Conservation (phyloP, 768 basidiomycete genomes). For the Lentinula lateritia region DNA sequence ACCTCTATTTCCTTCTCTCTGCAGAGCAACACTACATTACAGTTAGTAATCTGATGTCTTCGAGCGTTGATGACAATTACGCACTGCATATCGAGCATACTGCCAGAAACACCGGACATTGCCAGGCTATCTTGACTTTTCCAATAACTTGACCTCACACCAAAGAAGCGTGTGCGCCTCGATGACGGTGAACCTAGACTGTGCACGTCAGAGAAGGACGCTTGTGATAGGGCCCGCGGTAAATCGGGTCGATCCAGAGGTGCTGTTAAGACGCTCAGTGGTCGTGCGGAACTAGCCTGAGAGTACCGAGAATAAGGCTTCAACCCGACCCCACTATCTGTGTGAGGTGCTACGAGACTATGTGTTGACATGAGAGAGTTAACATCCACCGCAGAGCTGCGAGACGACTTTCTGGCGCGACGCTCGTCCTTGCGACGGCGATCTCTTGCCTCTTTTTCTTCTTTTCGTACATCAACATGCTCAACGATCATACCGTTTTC, state of each 20-base stretch:
- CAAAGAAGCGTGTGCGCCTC: slow-evolving; percentile 72
- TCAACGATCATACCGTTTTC: slow-evolving; percentile 90
- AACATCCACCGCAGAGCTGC: slow-evolving; percentile 65
- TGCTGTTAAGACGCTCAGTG: slow-evolving; percentile 55
- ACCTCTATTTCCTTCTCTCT: slow-evolving; percentile 47
- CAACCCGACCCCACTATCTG: slow-evolving; percentile 53
- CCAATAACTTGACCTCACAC: slow-evolving; percentile 70
- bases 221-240: slow-evolving; percentile 67
- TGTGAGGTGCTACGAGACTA: slow-evolving; percentile 42
- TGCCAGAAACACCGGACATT: slow-evolving; percentile 76
- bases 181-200: slow-evolving; percentile 66
- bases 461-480: slow-evolving; percentile 75
- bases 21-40: slow-evolving; percentile 64
- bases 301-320: slow-evolving; percentile 62
- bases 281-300: slow-evolving; percentile 42
- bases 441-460: slow-evolving; percentile 72
- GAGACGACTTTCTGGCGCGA: slow-evolving; percentile 69
- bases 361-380: slow-evolving; percentile 68
- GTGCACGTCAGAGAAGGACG: slow-evolving; percentile 76
- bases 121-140: slow-evolving; percentile 79
- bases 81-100: slow-evolving; percentile 92
- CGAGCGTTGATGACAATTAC: slow-evolving; percentile 22
- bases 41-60: slow-evolving; percentile 1
- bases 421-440: slow-evolving; percentile 65
- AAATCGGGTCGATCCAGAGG: slow-evolving; percentile 57